Conservation (phyloP, 441 rosid species). For the Populus hybrid region DNA sequence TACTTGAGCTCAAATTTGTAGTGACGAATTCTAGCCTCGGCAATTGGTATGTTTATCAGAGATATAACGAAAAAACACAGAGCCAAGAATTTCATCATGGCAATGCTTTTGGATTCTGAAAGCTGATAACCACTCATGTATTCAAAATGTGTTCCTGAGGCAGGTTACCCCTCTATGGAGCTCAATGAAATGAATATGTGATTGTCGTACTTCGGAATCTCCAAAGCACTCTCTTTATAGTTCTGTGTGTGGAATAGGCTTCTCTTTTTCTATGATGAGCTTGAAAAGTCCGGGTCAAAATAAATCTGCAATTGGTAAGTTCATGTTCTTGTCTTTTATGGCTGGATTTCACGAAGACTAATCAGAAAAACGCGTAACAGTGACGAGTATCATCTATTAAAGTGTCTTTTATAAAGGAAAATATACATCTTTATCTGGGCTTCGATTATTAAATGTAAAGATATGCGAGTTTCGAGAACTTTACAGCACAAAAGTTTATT, state of each 20-base stretch:
- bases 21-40: conserved; percentile 40
- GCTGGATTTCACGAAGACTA: too few species aligned
- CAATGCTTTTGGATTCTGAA: background rate
- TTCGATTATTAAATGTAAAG: too few species aligned
- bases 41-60: conserved; percentile 8
- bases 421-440: too few species aligned
- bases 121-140: background rate
- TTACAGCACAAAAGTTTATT: too few species aligned
- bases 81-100: background rate
- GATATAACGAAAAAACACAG: background rate
- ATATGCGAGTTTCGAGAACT: too few species aligned
- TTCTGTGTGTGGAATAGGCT: background rate
- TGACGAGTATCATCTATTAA: too few species aligned
- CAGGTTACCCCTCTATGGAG: background rate
- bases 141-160: conserved; percentile 28
- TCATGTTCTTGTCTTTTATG: too few species aligned
- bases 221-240: background rate
- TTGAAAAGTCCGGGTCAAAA: background rate
- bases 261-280: background rate
- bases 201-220: background rate
- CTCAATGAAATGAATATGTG: background rate
- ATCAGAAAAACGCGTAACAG: too few species aligned
- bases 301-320: background rate
- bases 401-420: too few species aligned
- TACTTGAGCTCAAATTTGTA: conserved; percentile 65